phyloP scores from a whole-genome alignment of 805 yeast genomes.

The Yarrowia yakushimensis region DNA sequence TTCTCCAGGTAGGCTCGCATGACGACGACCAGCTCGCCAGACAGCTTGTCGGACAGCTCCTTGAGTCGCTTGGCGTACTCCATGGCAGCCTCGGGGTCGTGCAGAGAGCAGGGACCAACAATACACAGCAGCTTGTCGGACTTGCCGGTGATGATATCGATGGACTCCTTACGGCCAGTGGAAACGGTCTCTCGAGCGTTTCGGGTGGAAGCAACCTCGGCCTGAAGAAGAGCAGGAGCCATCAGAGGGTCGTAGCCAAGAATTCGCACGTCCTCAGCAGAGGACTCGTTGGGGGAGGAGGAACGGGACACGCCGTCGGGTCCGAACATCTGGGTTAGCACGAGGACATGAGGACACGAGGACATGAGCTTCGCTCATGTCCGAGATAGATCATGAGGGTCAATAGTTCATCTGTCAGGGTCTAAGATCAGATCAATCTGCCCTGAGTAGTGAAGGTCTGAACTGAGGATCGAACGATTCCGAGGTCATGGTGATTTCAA shows the following conservation, averaged over 20 bases:
- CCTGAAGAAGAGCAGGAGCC: slow-evolving; percentile 86
- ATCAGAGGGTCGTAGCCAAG: slow-evolving; percentile 91
- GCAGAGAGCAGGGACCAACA: slow-evolving; percentile 97
- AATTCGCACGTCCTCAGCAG: slow-evolving; percentile 55
- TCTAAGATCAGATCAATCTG: no score
- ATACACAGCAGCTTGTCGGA: slow-evolving; percentile 84
- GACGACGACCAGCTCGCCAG: slow-evolving; percentile 72
- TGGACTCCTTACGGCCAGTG: slow-evolving; percentile 74
- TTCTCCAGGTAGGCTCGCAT: slow-evolving; percentile 98
- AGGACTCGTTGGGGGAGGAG: slow-evolving; percentile 52
- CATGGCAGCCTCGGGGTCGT: slow-evolving; percentile 82
- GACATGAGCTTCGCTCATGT: no score
- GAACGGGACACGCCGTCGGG: slow-evolving; percentile 39
- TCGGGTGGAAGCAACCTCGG: slow-evolving; percentile 68
- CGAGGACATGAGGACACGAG: no score
- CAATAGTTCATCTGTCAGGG: no score
- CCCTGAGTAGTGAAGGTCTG: no score
- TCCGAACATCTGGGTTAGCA: slow-evolving; percentile 35
- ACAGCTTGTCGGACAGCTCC: slow-evolving; percentile 62
- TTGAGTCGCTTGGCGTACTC: slow-evolving; percentile 77
- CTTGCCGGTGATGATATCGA: slow-evolving; percentile 64
- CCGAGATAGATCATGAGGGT: no score
- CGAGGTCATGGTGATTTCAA: no score
- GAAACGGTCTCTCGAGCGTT: slow-evolving; percentile 60
- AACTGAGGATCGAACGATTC: no score